Evolutionary conservation across 768 basidiomycete genomes (phyloP).

Genomic region (Sporobolomyces pararoseus): DNA sequence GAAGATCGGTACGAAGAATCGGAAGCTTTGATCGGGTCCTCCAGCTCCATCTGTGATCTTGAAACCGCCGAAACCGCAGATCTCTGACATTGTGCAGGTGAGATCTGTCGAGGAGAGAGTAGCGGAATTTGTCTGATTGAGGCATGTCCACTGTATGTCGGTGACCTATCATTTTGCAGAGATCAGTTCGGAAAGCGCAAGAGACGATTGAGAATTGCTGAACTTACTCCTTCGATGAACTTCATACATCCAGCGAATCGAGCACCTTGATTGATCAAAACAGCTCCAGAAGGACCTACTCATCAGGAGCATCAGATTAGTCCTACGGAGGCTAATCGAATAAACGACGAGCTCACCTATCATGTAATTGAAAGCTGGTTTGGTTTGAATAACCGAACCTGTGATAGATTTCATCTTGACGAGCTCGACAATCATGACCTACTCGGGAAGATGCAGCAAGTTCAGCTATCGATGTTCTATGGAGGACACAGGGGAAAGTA

Average conservation of each 20-base stretch:
- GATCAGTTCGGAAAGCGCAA: too few relatives aligned
- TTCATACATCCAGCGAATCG: constrained; percentile 95
- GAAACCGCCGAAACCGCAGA: constrained; percentile 86
- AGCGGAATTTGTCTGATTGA: constrained; percentile 27
- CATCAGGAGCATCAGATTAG: not conserved
- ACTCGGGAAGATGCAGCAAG: too few relatives aligned
- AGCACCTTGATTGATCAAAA: constrained; percentile 80
- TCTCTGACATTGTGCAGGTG: constrained; percentile 60
- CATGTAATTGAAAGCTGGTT: constrained; percentile 81
- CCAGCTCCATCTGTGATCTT: constrained; percentile 44
- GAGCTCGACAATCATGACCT: constrained; percentile 75
- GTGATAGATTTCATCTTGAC: constrained; percentile 69
- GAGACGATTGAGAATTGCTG: constrained; percentile 51
- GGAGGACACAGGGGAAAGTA: too few relatives aligned
- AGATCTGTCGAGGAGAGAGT: constrained; percentile 16
- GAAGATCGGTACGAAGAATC: constrained; percentile 58
- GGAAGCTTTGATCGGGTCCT: constrained; percentile 60
- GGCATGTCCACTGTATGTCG: constrained; percentile 40
- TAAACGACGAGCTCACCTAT: constrained; percentile 54
- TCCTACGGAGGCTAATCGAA: not conserved
- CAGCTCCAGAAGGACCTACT: constrained; percentile 69
- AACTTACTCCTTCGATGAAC: constrained; percentile 57
- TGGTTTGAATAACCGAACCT: constrained; percentile 79
- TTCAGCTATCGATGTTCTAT: too few relatives aligned
- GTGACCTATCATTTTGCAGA: constrained; percentile 38